Base-by-base conservation (phyloP, 495 filamentous ascomycete genomes). In the Aspergillus nanangensis region DNA sequence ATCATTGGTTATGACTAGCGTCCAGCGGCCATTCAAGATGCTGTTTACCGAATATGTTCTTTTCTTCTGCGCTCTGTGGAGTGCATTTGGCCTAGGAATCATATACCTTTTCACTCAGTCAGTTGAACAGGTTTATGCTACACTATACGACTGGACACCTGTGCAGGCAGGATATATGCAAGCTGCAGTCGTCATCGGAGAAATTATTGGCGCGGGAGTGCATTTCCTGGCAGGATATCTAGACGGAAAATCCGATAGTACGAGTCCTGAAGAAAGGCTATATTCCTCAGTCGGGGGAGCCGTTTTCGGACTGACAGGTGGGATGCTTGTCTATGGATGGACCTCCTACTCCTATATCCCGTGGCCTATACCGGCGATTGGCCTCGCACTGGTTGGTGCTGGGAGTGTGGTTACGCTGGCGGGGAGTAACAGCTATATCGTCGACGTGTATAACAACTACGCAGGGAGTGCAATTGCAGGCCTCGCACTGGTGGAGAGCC, bases 21-120 rank as follows among this genome's bases (percentile, higher is more conserved):
- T 69, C 9, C 45, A 56, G 15, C 64, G 74, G 1, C 76, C 77
- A 8, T 18, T 70, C 3, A 42, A 65, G 21, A 53, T 82, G 36
- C 67, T 81, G 14, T 65, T 60, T 48, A 80, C 75, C 15, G 78
- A 80, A 53, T 64, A 65, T 0, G 78, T 82, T 5, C 67, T 80
- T 4, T 72, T 78, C 25, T 60, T 70, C 33, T 69, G 63, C 38
- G 70, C 69, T 4, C 48, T 80, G 15, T 76, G 71, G 70, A 66
- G 71, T 8, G 72, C 76, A 10, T 75, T 81, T 40, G 67, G 58
- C 29, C 63, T 73, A 20, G 78, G 77, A 13, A 75, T 66, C 1
- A 50, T 80, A 8, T 82, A 73, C 48, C 56, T 81, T 13, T 70
- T 67, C 52, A 74, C 69, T 1, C 70, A 74, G 41, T 67, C 62